phyloP scores from a whole-genome alignment of 2,329 filamentous ascomycete species.

The Fusarium multiceps region DNA sequence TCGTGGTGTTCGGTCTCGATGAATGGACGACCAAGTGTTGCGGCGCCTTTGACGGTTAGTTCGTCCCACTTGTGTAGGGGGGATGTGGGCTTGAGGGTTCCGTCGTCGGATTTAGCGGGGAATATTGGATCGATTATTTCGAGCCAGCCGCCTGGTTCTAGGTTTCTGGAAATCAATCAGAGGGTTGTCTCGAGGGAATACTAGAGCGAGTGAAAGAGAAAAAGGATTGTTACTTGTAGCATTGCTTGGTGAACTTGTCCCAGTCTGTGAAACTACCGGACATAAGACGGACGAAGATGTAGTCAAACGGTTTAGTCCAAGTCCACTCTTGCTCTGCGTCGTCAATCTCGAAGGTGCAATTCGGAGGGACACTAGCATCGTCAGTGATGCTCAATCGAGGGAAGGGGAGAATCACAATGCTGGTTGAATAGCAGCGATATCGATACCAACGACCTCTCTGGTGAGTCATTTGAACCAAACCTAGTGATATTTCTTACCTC shows the following conservation, averaged over 20 bases:
- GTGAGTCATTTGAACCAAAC: rapidly evolving
- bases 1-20: conserved; percentile 17
- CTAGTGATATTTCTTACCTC: not conserved
- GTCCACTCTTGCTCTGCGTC: conserved; percentile 32
- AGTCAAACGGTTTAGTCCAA: conserved; percentile 22
- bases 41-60: conserved; percentile 16
- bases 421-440: conserved; percentile 29
- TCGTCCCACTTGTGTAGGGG: conserved; percentile 25
- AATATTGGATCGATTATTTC: conserved; percentile 32
- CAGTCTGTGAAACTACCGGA: conserved; percentile 31
- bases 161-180: not conserved
- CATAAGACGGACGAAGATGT: conserved; percentile 33
- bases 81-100: conserved; percentile 7
- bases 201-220: too few relatives aligned
- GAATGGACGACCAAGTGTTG: conserved; percentile 8
- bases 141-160: conserved; percentile 33
- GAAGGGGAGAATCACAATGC: not conserved
- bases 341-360: conserved; percentile 27
- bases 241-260: conserved; percentile 8
- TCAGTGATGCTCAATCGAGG: rapidly evolving
- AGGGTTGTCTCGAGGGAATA: too few relatives aligned
- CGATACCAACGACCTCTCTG: conserved; percentile 13
- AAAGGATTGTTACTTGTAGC: not conserved
- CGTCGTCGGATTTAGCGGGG: conserved; percentile 34
- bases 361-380: not conserved